A percentile compares a stretch with the other conserved stretches of the same genome.
phyloP scores from a whole-genome alignment of 2,329 filamentous ascomycete species.

The Sporothrix sp. region DNA sequence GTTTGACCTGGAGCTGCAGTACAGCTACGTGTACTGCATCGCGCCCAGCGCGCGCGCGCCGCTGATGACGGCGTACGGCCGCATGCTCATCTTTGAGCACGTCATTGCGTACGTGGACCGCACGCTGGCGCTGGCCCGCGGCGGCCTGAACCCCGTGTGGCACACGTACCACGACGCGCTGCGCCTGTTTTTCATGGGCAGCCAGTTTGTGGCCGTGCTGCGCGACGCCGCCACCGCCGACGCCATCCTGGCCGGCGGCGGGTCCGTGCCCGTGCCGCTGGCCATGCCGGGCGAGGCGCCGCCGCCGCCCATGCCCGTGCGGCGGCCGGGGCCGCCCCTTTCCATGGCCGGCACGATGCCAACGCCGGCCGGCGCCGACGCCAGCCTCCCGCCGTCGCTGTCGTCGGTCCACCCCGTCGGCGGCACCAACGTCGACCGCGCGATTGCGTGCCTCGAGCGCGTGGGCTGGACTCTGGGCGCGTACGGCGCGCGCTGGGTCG shows the following conservation, averaged over 20 bases:
- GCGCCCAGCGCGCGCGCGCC: conserved; percentile 69
- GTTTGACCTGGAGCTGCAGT: conserved; percentile 80
- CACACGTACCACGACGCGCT: conserved; percentile 84
- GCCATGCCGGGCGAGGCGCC: conserved; percentile 37
- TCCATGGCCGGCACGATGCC: not conserved
- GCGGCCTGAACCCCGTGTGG: conserved; percentile 51
- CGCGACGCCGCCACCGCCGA: conserved; percentile 41
- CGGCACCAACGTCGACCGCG: conserved; percentile 45
- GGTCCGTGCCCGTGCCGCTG: conserved; percentile 35
- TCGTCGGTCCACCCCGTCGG: not conserved
- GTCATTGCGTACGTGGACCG: conserved; percentile 71
- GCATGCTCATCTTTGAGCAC: conserved; percentile 76
- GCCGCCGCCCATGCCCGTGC: conserved; percentile 44
- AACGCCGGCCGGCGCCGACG: not conserved
- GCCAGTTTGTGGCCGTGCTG: conserved; percentile 53
- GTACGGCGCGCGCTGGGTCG: conserved; percentile 52
- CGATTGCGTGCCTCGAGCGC: conserved; percentile 44
- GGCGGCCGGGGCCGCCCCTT: conserved; percentile 16
- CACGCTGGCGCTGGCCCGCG: conserved; percentile 57
- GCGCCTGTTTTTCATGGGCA: conserved; percentile 66
- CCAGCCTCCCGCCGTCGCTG: not conserved
- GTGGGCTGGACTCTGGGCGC: conserved; percentile 43
- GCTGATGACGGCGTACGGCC: conserved; percentile 63
- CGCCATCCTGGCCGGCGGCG: conserved; percentile 40
- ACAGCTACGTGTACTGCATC: conserved; percentile 83